Base-by-base conservation (phyloP, 805 yeast genomes). In the Wickerhamomyces silvicola region DNA sequence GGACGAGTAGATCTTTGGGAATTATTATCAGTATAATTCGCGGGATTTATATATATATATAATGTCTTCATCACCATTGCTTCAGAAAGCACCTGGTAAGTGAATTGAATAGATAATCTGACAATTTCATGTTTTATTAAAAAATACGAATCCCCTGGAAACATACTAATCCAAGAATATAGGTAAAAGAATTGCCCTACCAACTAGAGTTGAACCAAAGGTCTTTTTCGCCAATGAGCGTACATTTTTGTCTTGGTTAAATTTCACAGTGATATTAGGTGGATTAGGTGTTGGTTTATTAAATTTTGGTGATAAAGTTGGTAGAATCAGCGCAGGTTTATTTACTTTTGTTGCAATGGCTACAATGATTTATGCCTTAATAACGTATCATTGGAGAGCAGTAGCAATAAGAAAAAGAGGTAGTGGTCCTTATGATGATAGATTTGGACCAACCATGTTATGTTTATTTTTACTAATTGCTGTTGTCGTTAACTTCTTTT, bases 321-420 rank as follows among this genome's bases (percentile, higher is more conserved):
- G 97, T 41, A 75, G 94, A 52, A 77, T 92, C 37, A 78, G 92
- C 46, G 97, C 99, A 27, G 92, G 90, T 5, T 67, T 92, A 35
- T 92, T 92, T 70, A 94, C 98, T 4, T 68, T 90, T 39, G 88
- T 92, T 35, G 95, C 98, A 42, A 90, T 92, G 97, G 86, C 84
- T 43, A 90, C 98, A 16, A 92, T 92, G 99, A 72, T 81, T 3
- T 92, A 92, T 52, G 98, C 99, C 2, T 71, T 92, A 41, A 72
- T 86, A 29, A 92, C 97, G 10, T 92, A 92, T 60, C 99, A 92
- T 62, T 94, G 98, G 98, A 84, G 99, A 68, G 98, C 98, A 2
- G 86, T 88, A 56, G 98, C 98, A 38, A 92, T 92, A 47, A 80
- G 99, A 61, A 74, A 90, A 63, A 80, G 97, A 62, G 98, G 98